phyloP scores from a whole-genome alignment of 805 yeast species.

The Blastobotrys attinorum region DNA sequence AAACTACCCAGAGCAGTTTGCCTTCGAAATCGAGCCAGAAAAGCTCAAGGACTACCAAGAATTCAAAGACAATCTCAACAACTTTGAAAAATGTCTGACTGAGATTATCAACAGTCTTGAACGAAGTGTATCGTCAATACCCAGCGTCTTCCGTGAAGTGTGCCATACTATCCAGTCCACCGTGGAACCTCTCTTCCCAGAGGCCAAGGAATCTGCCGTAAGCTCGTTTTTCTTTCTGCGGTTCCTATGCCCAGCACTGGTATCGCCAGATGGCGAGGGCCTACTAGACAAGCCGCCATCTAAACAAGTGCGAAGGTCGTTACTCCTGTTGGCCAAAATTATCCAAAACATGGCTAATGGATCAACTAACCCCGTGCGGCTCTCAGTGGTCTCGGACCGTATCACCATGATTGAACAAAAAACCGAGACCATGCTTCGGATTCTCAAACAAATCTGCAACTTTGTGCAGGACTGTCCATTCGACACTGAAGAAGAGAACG shows the following conservation, averaged over 20 bases:
- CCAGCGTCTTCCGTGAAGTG: slow-evolving; percentile 53
- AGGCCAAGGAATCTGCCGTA: slow-evolving; percentile 59
- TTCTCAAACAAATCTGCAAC: slow-evolving; percentile 1
- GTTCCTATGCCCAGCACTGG: slow-evolving; percentile 73
- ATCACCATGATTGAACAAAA: slow-evolving; percentile 4
- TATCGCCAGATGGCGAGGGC: slow-evolving; percentile 57
- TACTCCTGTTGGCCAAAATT: slow-evolving; percentile 23
- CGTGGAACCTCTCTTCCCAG: slow-evolving; percentile 50
- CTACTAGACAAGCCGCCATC: slow-evolving; percentile 17
- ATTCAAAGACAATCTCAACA: slow-evolving; percentile 33
- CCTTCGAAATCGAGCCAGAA: slow-evolving; percentile 51
- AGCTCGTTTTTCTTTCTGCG: slow-evolving; percentile 75
- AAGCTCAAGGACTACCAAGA: slow-evolving; percentile 32
- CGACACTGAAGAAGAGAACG: background rate
- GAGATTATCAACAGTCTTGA: slow-evolving; percentile 49
- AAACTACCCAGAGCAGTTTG: slow-evolving; percentile 36
- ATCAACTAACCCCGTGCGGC: slow-evolving; percentile 1
- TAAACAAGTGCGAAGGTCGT: slow-evolving; percentile 16
- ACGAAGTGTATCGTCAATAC: slow-evolving; percentile 44
- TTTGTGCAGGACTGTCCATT: background rate
- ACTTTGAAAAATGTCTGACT: slow-evolving; percentile 50
- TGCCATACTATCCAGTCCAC: slow-evolving; percentile 54
- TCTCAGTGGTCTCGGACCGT: slow-evolving; percentile 3
- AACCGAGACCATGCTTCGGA: slow-evolving; percentile 4
- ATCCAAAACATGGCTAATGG: slow-evolving; percentile 25